Conservation (phyloP, 139 green algal species). For the Trebouxia sp. region DNA sequence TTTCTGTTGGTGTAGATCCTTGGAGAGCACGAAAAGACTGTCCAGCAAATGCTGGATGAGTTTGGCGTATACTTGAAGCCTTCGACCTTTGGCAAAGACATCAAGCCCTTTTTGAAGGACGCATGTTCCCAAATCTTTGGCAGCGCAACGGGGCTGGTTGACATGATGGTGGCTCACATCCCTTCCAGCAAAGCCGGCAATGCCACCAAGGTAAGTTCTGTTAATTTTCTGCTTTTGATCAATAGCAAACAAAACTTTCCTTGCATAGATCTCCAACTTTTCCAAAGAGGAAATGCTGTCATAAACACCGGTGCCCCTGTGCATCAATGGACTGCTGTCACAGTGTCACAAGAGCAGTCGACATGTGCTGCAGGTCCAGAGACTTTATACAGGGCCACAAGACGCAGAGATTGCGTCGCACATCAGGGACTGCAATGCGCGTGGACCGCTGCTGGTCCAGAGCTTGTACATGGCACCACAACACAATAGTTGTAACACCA, state of each 20-base stretch:
- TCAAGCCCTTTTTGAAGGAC: slow-evolving; percentile 91
- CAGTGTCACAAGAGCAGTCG: background rate
- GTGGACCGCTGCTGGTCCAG: slow-evolving; percentile 88
- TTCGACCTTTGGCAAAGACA: slow-evolving; percentile 76
- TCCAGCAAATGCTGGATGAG: slow-evolving; percentile 67
- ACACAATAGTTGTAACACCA: no score
- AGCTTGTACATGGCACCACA: no score
- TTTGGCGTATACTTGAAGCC: slow-evolving; percentile 86
- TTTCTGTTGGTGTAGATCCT: slow-evolving; percentile 44
- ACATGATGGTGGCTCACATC: slow-evolving; percentile 89
- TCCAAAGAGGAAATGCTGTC: background rate
- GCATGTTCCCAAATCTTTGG: slow-evolving; percentile 72
- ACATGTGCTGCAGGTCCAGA: background rate
- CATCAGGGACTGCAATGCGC: slow-evolving; percentile 79
- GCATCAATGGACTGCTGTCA: background rate
- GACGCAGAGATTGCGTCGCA: slow-evolving; percentile 62
- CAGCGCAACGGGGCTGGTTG: slow-evolving; percentile 76
- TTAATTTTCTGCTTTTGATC: no score
- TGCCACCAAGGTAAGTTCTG: slow-evolving; percentile 66
- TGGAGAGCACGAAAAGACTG: slow-evolving; percentile 55
- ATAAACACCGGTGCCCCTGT: no score
- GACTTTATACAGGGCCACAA: slow-evolving; percentile 79
- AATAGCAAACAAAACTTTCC: no score
- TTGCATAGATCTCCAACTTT: no score
- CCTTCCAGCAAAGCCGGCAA: slow-evolving; percentile 76